Base-by-base conservation (phyloP, 345 rosid genomes). In the Gossypium turneri region DNA sequence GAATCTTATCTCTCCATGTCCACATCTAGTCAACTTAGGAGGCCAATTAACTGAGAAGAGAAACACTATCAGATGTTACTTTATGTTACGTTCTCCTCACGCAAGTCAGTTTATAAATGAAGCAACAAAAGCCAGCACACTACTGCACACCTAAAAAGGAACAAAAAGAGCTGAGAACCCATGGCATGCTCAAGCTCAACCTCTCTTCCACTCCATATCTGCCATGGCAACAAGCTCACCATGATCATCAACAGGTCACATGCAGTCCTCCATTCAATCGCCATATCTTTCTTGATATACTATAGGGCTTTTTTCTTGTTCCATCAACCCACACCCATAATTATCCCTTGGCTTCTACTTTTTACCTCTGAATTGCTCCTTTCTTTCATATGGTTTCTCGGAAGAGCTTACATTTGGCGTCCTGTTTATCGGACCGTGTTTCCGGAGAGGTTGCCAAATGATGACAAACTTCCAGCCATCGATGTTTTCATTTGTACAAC, bases 401-500 rank as follows among this genome's bases (percentile, higher is more conserved):
- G 55, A 66, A 75, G 76, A 67, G 82, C 85, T 69, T 65, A 9
- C 66, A 68, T 78, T 15, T 81, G 84, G 89, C 29, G 75, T 27
- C 86, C 85, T 1, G 78, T 85, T 22, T 70, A 72, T 29, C 81
- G 88, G 24, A 77, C 80, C 0, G 75, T 53, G 59, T 83, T 79
- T 76, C 88, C 88, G 0, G 86, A 83, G 47, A 80, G 83, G n/a
- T 56, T 85, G 45, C 73, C 73, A 27, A 27, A 17, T 27, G 73
- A 69, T 27, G 59, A 69, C 9, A 69, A 80, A 41, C 79, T 78
- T 41, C 84, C 84, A 0, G 69, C 75, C 2, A 60, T 83, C 20
- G 86, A 81, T 38, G 81, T 83, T 61, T 74, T 81, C 56, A 72
- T 83, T 20, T 83, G 80, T 79, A 76, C 84, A 10, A 80, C 82